These are phyloP conservation scores for Brasilioporus rufonigricans DNA, from an alignment of 768 basidiomycete species.

Conservation along the genomic window DNA sequence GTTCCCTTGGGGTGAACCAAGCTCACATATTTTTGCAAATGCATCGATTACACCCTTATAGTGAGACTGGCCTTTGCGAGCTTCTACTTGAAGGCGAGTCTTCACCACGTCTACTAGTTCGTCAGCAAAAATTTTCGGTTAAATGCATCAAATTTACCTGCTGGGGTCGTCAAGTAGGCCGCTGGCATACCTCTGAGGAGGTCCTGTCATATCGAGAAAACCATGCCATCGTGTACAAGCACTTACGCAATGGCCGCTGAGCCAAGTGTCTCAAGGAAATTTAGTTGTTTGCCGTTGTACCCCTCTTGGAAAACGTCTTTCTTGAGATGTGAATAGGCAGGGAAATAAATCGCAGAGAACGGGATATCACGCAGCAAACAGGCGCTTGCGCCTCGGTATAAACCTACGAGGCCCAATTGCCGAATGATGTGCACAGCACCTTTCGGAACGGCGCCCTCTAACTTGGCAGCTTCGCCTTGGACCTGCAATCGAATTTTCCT, in stretches of 20 bases:
- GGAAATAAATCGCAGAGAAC: conserved; percentile 93
- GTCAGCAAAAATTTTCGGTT: conserved; percentile 16
- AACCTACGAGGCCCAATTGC: conserved; percentile 86
- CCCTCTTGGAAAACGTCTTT: conserved; percentile 95
- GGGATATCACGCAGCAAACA: conserved; percentile 95
- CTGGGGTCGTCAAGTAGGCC: conserved; percentile 89
- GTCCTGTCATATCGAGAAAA: conserved; percentile 27
- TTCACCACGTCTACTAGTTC: conserved; percentile 83
- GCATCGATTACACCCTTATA: conserved; percentile 92
- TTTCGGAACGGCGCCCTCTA: conserved; percentile 74
- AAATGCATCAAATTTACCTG: conserved; percentile 48
- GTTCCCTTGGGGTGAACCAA: conserved; percentile 6
- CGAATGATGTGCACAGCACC: conserved; percentile 93
- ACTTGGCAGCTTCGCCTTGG: conserved; percentile 93
- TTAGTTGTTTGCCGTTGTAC: conserved; percentile 89
- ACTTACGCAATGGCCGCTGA: conserved; percentile 82
- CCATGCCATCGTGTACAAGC: conserved; percentile 12
- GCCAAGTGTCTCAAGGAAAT: conserved; percentile 84
- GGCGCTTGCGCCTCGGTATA: conserved; percentile 91
- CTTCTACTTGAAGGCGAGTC: conserved; percentile 93
- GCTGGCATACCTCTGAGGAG: conserved; percentile 90
- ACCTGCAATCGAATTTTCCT: conserved; percentile 93
- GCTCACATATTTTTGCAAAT: conserved; percentile 84
- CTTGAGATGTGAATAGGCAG: conserved; percentile 86
- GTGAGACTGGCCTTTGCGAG: conserved; percentile 82